Evolutionary conservation across 208 protist genomes (phyloP).

Genomic region (Porcisia deanei): DNA sequence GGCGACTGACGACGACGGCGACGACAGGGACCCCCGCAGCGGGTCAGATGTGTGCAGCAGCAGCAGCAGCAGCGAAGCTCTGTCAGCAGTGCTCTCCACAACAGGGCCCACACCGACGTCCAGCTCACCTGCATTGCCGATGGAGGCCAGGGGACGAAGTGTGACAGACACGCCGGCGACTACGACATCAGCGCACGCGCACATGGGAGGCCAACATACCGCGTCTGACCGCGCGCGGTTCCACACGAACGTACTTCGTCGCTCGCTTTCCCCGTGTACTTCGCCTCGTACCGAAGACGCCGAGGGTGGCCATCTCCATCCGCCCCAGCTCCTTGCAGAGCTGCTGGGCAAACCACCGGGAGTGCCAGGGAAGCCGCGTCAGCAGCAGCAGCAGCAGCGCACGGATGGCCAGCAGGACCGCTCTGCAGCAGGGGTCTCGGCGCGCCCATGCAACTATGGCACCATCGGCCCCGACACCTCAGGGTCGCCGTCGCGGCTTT

Average conservation of each 20-base stretch:
- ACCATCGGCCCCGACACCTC: conserved; percentile 27
- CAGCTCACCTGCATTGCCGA: neutral
- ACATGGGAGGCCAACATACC: neutral
- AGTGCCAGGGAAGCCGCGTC: too few species aligned
- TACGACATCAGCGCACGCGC: neutral
- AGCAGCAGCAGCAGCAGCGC: neutral
- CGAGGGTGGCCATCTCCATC: neutral
- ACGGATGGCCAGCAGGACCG: neutral
- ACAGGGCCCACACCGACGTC: neutral
- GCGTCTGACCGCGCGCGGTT: conserved; percentile 13
- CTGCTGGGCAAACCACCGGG: neutral
- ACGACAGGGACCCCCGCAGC: conserved; percentile 17
- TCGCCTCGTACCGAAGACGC: neutral
- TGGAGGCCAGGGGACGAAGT: too few species aligned
- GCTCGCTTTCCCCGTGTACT: conserved; percentile 22
- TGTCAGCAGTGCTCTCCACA: conserved; percentile 2
- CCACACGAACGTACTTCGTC: conserved; percentile 6
- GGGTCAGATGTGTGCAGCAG: conserved; percentile 2
- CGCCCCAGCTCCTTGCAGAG: too few species aligned
- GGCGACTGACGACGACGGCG: conserved; percentile 36
- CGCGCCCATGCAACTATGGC: conserved; percentile 12
- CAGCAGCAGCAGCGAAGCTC: neutral
- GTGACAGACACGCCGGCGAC: conserved; percentile 4
- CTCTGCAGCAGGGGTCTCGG: neutral
- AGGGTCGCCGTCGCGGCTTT: conserved; percentile 16